Percentiles rank a stretch among this genome's conserved stretches.
phyloP scores from a whole-genome alignment of 352 stramenopile species.

The Phytophthora podocarpi region DNA sequence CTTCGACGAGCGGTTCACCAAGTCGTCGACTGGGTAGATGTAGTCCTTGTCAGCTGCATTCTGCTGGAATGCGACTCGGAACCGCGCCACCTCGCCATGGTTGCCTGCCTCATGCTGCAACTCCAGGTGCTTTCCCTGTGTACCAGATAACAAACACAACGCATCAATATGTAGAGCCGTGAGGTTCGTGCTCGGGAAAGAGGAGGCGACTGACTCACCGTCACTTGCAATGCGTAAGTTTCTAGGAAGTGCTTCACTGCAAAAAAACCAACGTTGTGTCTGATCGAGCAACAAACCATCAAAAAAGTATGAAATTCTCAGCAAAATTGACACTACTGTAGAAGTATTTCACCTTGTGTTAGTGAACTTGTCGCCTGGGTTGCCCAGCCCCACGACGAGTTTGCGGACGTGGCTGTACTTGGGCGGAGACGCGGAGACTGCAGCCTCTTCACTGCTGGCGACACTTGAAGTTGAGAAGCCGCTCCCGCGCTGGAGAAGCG shows the following conservation, averaged over 20 bases:
- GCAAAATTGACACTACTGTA: background rate
- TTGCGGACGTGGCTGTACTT: slow-evolving; percentile 82
- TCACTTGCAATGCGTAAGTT: slow-evolving; percentile 61
- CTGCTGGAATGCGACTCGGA: slow-evolving; percentile 69
- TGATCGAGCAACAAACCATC: slow-evolving; percentile 17
- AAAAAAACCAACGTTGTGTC: slow-evolving; percentile 83
- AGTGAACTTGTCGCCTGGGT: slow-evolving; percentile 83
- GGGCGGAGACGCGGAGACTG: background rate
- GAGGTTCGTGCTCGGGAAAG: too few species aligned
- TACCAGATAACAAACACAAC: background rate
- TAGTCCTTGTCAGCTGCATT: slow-evolving; percentile 44
- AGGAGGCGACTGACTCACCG: slow-evolving; percentile 40
- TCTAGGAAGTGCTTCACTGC: slow-evolving; percentile 72
- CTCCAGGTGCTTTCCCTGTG: slow-evolving; percentile 49
- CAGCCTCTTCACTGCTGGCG: background rate
- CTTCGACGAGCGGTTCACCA: slow-evolving; percentile 78
- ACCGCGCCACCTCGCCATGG: slow-evolving; percentile 72
- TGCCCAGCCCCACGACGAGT: slow-evolving; percentile 84
- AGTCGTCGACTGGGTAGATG: slow-evolving; percentile 61
- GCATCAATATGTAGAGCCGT: too few species aligned
- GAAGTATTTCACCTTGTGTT: slow-evolving; percentile 73
- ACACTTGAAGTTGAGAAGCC: slow-evolving; percentile 18
- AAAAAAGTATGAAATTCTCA: background rate
- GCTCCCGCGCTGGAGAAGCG: slow-evolving; percentile 8
- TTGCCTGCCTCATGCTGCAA: slow-evolving; percentile 61